Percentiles rank a stretch among this genome's conserved stretches.
These are phyloP conservation scores for Mitragyna speciosa DNA, from an alignment of 257 asterid species.

Conservation along the genomic window DNA sequence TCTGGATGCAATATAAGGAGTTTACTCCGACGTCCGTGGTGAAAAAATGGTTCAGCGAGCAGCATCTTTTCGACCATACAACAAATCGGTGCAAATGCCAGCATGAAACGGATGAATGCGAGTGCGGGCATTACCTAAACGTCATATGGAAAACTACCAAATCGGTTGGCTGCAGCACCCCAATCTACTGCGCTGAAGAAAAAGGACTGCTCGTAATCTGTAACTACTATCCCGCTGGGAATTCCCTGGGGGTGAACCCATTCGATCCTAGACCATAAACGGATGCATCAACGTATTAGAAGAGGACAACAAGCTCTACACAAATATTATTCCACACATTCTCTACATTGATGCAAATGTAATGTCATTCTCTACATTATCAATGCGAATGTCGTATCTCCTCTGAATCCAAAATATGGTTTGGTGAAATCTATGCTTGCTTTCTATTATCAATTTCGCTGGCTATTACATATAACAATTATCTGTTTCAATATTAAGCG, in stretches of 20 bases:
- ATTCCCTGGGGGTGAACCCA: conserved; percentile 36
- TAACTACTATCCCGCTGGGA: conserved; percentile 54
- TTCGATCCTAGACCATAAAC: conserved; percentile 14
- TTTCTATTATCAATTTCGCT: not conserved
- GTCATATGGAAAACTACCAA: conserved; percentile 47
- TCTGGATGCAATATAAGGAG: conserved; percentile 53
- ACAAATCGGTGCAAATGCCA: conserved; percentile 35
- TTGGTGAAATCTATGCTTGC: not conserved
- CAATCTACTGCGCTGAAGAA: conserved; percentile 47
- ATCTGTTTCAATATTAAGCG: not conserved
- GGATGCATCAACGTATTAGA: not conserved
- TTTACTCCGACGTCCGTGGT: conserved; percentile 45
- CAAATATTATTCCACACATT: not conserved
- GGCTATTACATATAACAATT: not conserved
- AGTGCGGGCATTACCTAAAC: conserved; percentile 65
- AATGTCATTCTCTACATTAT: too few species aligned
- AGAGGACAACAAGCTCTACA: not conserved
- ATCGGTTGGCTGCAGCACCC: conserved; percentile 61
- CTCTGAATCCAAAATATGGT: not conserved
- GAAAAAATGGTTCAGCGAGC: conserved; percentile 46
- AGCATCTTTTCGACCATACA: conserved; percentile 28
- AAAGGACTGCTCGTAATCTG: conserved; percentile 54
- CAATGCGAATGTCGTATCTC: not conserved
- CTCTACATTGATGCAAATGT: not conserved
- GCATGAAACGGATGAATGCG: conserved; percentile 50